Conservation (phyloP, 2,329 filamentous ascomycete genomes). For the Aspergillus fijiensis region DNA sequence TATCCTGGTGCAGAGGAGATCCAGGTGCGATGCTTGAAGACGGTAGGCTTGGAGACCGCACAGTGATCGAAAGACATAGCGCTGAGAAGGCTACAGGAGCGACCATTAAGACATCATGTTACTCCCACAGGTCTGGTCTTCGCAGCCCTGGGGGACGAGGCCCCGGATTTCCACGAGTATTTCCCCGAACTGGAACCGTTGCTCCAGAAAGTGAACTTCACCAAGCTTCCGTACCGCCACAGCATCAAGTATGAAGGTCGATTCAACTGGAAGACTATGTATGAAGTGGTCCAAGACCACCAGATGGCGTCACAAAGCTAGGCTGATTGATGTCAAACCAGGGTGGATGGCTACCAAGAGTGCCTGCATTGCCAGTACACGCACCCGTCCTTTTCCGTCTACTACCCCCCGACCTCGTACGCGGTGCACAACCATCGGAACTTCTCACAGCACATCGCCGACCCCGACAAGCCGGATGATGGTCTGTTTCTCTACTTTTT, state of each 20-base stretch:
- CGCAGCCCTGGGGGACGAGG: constrained; percentile 49
- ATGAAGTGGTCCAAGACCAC: neutral
- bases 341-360: constrained; percentile 60
- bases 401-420: constrained; percentile 58
- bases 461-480: constrained; percentile 53
- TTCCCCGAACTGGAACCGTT: constrained; percentile 54
- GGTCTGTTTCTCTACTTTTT: constrained; percentile 60
- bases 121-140: constrained; percentile 57
- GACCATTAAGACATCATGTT: constrained; percentile 38
- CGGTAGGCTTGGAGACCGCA: constrained; percentile 23
- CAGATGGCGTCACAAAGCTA: neutral
- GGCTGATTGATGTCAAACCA: constrained; percentile 17
- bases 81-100: constrained; percentile 12
- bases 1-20: constrained; percentile 38
- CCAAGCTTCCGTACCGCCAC: constrained; percentile 51
- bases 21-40: constrained; percentile 38
- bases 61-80: neutral
- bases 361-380: constrained; percentile 61
- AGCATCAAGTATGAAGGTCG: constrained; percentile 57
- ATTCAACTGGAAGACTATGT: constrained; percentile 63
- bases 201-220: constrained; percentile 54
- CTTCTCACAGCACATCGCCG: constrained; percentile 57
- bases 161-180: constrained; percentile 53
- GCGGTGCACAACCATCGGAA: constrained; percentile 55
- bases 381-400: constrained; percentile 56